Evolutionary conservation across 176 grass and related monocot species (phyloP), one percentile per base, ranked within the genome.

Genomic region (Aegilops umbellulata): DNA sequence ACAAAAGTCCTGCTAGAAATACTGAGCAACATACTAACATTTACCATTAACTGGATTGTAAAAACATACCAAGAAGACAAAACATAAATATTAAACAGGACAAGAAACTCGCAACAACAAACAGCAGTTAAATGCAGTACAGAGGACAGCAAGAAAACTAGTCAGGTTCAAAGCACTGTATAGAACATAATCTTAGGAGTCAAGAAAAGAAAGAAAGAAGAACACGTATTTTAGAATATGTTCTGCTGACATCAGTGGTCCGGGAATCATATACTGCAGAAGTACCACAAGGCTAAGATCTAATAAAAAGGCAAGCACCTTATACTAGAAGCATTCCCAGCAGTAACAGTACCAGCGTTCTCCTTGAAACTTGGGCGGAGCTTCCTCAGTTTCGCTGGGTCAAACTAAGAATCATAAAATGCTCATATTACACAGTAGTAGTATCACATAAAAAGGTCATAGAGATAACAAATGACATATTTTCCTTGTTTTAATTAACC

Each of bases 281-380:
- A 82, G 20, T 69, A 58, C 46, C 49, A 71, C n/a, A 61, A 72
- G 6, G 49, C 9, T n/a, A 20, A 20, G 11, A 57, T 19, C 41
- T 38, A 8, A 27, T 30, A 60, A 27, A 4, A 39, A 70, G 32
- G 68, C 44, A 77, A 88, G 60, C 51, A 95, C 93, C 93, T 95
- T 66, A 89, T 90, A 65, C 95, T 98, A 92, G 95, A 98, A 61
- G 95, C 89, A 76, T 98, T 98, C 53, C 95, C 95, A 83, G 95
- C 93, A 71, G 95, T 98, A 83, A 98, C 93, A 23, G 89, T 98
- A 11, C 93, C 95, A 63, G 71, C 73, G 27, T 92, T 95, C 24
- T 95, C 93, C 85, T 95, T 98, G 85, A 98, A 98, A 93, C 95
- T 98, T 88, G 95, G 80, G n/a, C 89, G 89, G 57, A 98, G 95